Base-by-base conservation (phyloP, 2,329 filamentous ascomycete species). In the Chrysosporium keratinophilum region DNA sequence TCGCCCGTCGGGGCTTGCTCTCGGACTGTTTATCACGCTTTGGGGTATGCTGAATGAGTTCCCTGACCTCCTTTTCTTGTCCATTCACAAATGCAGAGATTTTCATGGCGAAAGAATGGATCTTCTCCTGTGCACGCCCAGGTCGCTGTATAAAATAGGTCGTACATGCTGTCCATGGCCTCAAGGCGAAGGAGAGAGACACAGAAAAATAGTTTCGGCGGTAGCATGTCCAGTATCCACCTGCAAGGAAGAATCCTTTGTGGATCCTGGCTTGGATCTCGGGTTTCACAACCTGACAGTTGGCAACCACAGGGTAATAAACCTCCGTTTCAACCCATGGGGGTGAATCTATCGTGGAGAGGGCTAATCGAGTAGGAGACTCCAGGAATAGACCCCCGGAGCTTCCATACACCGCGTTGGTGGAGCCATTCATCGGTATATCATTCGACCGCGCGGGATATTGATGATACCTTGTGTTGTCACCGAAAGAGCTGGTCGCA, bases 161-260 rank as follows among this genome's bases (percentile, higher is more conserved):
- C 74, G 46, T 50, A 53, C 72, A 69, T 51, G 69, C 62, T 66
- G 64, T 75, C 75, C 72, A 83, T 70, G 85, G 86, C 40, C 76
- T 75, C 20, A 95, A 72, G 11, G 78, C 78, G 69, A 84, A 95
- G 2, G 85, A 87, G 67, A 87, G 91, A 50, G 84, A 81, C 51
- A 93, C 88, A 0, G 87, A 84, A 66, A 95, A 93, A 70, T 95
- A 95, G 67, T 95, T 95, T 42, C 90, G 79, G 34, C 89, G 79
- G 66, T 95, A 95, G 71, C 89, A 95, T 0, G 89, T 95, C 88
- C 88, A 95, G 62, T 90, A 87, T 15, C 80, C 77, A 53, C 94
- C 89, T 2, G 78, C 79, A 35, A 83, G 74, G 66, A 95, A 95
- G 71, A 95, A 94, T 0, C 89, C 89, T 63, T 95, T 94, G 67